phyloP scores from a whole-genome alignment of 2,329 filamentous ascomycete species.

The Huntiella bhutanensis region DNA sequence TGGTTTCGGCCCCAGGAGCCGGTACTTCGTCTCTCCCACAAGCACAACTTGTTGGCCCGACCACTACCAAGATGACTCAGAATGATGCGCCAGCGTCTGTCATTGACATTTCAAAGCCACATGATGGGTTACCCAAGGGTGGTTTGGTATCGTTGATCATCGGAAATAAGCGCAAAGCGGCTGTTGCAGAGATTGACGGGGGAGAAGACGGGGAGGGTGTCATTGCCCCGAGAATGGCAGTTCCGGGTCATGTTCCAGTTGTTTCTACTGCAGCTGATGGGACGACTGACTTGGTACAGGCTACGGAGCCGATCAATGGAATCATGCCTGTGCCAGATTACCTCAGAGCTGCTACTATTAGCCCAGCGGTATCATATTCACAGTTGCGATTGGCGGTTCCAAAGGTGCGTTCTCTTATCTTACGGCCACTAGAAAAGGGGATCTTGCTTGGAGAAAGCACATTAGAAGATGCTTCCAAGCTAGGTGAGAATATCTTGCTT shows the following conservation, averaged over 20 bases:
- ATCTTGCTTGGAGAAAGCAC: slow-evolving; percentile 33
- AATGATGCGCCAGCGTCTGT: slow-evolving; percentile 63
- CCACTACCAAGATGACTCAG: slow-evolving; percentile 40
- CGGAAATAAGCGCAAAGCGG: slow-evolving; percentile 80
- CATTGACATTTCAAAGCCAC: slow-evolving; percentile 81
- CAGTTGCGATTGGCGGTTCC: slow-evolving; percentile 78
- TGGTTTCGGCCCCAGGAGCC: slow-evolving; percentile 76
- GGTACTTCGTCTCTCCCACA: slow-evolving; percentile 79
- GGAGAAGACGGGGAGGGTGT: slow-evolving; percentile 44
- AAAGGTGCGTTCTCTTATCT: slow-evolving; percentile 63
- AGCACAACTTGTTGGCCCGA: slow-evolving; percentile 66
- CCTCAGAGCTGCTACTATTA: slow-evolving; percentile 71
- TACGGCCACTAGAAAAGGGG: slow-evolving; percentile 59
- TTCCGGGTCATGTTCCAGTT: slow-evolving; percentile 43
- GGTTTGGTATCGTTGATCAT: slow-evolving; percentile 71
- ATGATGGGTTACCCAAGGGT: slow-evolving; percentile 78
- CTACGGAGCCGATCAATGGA: slow-evolving; percentile 38
- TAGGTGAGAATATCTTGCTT: slow-evolving; percentile 54
- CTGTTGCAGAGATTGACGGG: slow-evolving; percentile 44
- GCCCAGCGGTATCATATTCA: slow-evolving; percentile 60
- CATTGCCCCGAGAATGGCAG: slow-evolving; percentile 36
- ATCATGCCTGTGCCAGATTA: slow-evolving; percentile 59
- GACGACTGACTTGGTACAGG: slow-evolving; percentile 48
- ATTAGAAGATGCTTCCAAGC: slow-evolving; percentile 41
- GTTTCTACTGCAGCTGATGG: slow-evolving; percentile 62